Evolutionary conservation across 176 grass and related monocot genomes (phyloP).

Genomic region (Hsuehochloa calcarea): DNA sequence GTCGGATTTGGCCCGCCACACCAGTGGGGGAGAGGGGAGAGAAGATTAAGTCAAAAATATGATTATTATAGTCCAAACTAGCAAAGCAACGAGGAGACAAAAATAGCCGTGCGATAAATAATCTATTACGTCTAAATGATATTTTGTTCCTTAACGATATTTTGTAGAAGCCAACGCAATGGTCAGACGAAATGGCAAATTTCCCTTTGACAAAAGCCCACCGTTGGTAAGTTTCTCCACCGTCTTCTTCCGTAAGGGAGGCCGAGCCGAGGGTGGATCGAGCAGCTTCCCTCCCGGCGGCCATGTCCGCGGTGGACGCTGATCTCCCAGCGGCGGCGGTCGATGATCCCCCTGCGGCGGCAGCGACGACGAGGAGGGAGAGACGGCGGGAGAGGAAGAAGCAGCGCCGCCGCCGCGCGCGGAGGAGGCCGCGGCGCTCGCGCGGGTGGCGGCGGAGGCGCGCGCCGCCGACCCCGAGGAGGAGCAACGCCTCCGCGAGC

Average conservation of each 20-base stretch:
- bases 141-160: too few species aligned
- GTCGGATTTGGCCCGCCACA: too few species aligned
- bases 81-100: too few species aligned
- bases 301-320: constrained; percentile 18
- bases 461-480: constrained; percentile 60
- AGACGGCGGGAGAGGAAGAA: constrained; percentile 57
- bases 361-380: constrained; percentile 34
- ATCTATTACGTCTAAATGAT: too few species aligned
- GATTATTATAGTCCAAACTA: too few species aligned
- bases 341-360: background rate
- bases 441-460: constrained; percentile 51
- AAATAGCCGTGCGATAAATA: too few species aligned
- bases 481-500: constrained; percentile 43
- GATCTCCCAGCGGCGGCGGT: background rate
- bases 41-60: too few species aligned
- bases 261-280: background rate
- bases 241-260: background rate
- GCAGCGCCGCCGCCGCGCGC: constrained; percentile 58
- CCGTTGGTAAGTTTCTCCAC: background rate
- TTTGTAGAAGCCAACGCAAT: too few species aligned
- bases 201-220: too few species aligned
- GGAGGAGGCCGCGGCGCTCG: constrained; percentile 54
- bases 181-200: too few species aligned
- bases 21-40: too few species aligned
- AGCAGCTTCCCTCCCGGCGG: constrained; percentile 13